Evolutionary conservation across 345 rosid species (phyloP).

Genomic region (Corchorus olitorius): DNA sequence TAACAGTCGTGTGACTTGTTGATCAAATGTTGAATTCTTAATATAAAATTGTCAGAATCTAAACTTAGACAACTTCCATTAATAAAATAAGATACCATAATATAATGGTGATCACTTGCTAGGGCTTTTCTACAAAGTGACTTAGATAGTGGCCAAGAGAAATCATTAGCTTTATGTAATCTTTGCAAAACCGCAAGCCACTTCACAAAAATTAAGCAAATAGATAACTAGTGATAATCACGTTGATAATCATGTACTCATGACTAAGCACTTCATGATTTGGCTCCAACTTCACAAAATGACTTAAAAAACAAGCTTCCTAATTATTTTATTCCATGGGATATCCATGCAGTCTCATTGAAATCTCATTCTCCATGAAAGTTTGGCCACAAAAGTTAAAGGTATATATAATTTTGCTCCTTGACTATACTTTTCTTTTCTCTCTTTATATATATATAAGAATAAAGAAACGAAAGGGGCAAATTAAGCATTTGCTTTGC

Average conservation of each 20-base stretch:
- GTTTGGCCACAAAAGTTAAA: neutral
- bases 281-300: constrained; percentile 14
- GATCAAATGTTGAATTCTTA: too few relatives aligned
- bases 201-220: neutral
- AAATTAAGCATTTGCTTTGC: neutral
- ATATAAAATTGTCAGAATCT: too few relatives aligned
- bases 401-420: neutral
- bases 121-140: too few relatives aligned
- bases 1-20: too few relatives aligned
- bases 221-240: neutral
- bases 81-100: too few relatives aligned
- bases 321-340: neutral
- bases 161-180: constrained; percentile 4
- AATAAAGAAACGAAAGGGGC: neutral
- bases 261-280: neutral
- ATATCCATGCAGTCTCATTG: neutral
- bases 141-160: neutral
- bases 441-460: neutral
- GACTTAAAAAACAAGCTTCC: neutral
- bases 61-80: too few relatives aligned
- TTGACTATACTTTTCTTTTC: neutral
- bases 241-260: neutral
- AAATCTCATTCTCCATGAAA: neutral
- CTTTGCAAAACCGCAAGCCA: constrained; percentile 25
- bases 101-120: too few relatives aligned